Conservation (phyloP, 345 rosid species). For the Geranium brycei region DNA sequence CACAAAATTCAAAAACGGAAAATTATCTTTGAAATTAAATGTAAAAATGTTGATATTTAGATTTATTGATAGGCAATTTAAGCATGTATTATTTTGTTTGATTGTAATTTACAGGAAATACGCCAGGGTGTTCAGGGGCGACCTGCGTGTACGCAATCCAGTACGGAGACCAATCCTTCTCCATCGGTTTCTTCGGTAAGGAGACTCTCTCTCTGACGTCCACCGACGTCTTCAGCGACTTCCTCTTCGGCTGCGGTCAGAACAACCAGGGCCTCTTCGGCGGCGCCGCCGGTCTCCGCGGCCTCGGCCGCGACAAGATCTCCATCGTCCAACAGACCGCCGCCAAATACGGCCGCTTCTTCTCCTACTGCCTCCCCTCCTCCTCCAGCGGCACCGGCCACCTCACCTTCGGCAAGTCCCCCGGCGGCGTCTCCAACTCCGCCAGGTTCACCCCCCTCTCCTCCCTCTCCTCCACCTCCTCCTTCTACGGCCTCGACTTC, state of each 20-base stretch:
- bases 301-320: conserved; percentile 5
- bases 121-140: conserved; percentile 5
- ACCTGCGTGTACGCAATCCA: conserved; percentile 10
- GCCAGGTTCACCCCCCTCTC: conserved; percentile 18
- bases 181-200: conserved; percentile 6
- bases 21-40: no score
- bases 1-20: no score
- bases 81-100: no score
- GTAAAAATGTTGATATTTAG: no score
- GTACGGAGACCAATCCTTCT: conserved; percentile 13
- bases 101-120: not conserved
- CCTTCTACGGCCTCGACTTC: conserved; percentile 10
- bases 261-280: conserved; percentile 8
- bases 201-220: conserved; percentile 9
- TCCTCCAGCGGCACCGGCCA: conserved; percentile 14
- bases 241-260: conserved; percentile 24
- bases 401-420: conserved; percentile 12
- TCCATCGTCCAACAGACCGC: conserved; percentile 17
- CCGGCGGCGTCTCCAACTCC: not conserved
- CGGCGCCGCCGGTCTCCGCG: conserved; percentile 7
- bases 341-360: conserved; percentile 10
- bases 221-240: conserved; percentile 2
- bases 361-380: conserved; percentile 25
- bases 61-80: no score
- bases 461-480: not conserved